Percentiles rank a stretch among this genome's conserved stretches.
phyloP scores from a whole-genome alignment of 2,329 filamentous ascomycete genomes.

The Calonectria fujianensis region DNA sequence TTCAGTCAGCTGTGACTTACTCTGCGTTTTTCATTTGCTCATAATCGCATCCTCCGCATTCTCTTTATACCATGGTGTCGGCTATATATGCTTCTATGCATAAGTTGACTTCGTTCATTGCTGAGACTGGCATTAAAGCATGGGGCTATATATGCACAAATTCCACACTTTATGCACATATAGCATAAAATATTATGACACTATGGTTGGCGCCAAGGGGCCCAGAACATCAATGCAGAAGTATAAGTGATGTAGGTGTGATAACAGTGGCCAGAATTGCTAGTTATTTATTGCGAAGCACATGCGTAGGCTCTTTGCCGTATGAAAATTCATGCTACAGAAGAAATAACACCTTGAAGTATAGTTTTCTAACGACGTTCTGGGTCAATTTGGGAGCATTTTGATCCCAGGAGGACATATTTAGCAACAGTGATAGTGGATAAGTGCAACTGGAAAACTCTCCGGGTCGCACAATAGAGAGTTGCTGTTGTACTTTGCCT shows the following conservation, averaged over 20 bases:
- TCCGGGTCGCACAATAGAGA: background rate
- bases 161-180: background rate
- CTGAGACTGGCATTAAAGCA: too few relatives aligned
- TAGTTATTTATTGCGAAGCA: background rate
- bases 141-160: background rate
- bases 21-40: too few relatives aligned
- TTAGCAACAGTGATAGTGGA: background rate
- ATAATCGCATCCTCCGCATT: too few relatives aligned
- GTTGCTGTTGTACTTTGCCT: background rate
- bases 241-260: background rate
- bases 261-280: background rate
- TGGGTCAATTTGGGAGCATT: background rate
- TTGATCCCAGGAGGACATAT: background rate
- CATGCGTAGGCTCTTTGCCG: background rate
- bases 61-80: too few relatives aligned
- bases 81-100: too few relatives aligned
- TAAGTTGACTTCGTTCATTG: too few relatives aligned
- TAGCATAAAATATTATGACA: background rate
- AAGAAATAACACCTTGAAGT: background rate
- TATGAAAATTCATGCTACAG: background rate
- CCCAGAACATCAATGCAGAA: background rate
- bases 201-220: background rate
- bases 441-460: too few relatives aligned
- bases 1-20: too few relatives aligned
- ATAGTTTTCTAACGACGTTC: background rate